These are phyloP conservation scores for Globisporangium canariense DNA, from an alignment of 352 stramenopile genomes.

Conservation along the genomic window DNA sequence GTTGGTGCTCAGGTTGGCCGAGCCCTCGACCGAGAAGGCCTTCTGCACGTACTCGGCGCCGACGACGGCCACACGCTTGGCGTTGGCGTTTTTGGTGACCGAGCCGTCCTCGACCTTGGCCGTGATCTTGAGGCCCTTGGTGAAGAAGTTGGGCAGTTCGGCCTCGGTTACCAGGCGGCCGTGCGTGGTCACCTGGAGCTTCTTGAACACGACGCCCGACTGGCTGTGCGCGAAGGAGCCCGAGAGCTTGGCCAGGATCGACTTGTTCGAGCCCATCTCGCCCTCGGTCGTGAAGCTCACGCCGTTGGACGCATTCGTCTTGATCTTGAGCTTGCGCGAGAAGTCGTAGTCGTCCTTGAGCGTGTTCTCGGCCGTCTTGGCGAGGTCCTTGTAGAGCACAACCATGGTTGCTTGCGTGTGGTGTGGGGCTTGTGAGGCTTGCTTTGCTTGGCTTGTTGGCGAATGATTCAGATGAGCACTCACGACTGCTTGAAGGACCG, in stretches of 20 bases:
- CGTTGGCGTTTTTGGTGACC: conserved; percentile 69
- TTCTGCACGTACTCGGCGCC: conserved; percentile 73
- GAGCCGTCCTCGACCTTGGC: conserved; percentile 83
- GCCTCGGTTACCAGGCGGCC: conserved; percentile 72
- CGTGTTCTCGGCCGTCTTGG: conserved; percentile 84
- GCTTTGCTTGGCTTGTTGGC: conserved; percentile 34
- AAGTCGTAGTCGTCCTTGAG: conserved; percentile 89
- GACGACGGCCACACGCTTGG: conserved; percentile 72
- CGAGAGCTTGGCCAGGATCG: conserved; percentile 81
- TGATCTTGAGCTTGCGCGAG: conserved; percentile 90
- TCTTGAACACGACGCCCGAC: conserved; percentile 76
- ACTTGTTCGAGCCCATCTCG: conserved; percentile 84
- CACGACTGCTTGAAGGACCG: conserved; percentile 1
- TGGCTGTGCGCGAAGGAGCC: conserved; percentile 63
- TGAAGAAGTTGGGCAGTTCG: conserved; percentile 79
- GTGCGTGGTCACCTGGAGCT: conserved; percentile 85
- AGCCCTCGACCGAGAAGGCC: conserved; percentile 56
- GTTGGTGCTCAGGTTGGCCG: conserved; percentile 53
- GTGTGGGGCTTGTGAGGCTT: background rate
- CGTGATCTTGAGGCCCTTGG: conserved; percentile 76
- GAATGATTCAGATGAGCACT: conserved; percentile 32
- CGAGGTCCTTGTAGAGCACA: conserved; percentile 83
- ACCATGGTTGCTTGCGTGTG: conserved; percentile 40
- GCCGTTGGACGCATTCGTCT: conserved; percentile 84
- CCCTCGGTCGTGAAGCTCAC: conserved; percentile 86